A percentile compares a stretch with the other conserved stretches of the same genome.
Evolutionary conservation across 805 yeast species (phyloP).

Genomic region (Wickerhamomyces bovis): DNA sequence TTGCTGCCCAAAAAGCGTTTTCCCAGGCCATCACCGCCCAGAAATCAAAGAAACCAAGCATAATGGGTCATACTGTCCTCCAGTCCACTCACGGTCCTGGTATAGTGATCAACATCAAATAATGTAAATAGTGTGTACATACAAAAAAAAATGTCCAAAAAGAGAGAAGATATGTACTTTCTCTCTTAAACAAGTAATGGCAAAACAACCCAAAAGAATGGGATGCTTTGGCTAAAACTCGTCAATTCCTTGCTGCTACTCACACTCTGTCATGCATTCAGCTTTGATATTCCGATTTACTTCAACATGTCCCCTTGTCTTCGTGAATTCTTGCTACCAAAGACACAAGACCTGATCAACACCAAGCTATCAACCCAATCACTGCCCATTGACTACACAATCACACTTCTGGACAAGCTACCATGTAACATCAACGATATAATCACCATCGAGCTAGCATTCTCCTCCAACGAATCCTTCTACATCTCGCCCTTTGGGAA

Average conservation of each 20-base stretch:
- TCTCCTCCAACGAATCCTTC: constrained; percentile 6
- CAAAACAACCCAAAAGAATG: background rate
- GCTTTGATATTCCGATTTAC: background rate
- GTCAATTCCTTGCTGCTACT: background rate
- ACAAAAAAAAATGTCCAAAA: background rate
- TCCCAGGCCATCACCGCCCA: constrained; percentile 46
- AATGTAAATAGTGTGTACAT: background rate
- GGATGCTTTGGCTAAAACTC: background rate
- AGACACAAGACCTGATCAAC: background rate
- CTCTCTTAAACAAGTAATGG: background rate
- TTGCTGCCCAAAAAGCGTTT: constrained; percentile 60
- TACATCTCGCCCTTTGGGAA: constrained; percentile 11
- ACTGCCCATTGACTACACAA: background rate
- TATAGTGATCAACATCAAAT: constrained; percentile 46
- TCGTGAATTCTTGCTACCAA: background rate
- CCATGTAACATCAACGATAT: background rate
- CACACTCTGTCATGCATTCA: background rate
- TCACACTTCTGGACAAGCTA: background rate
- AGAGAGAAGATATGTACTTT: background rate
- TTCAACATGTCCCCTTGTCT: background rate
- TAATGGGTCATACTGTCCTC: constrained; percentile 63
- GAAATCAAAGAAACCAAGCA: constrained; percentile 60
- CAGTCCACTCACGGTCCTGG: constrained; percentile 78
- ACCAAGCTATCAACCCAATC: background rate
- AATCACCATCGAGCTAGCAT: background rate